Conservation (phyloP, 306 rosid genomes). For the Corylus americana region DNA sequence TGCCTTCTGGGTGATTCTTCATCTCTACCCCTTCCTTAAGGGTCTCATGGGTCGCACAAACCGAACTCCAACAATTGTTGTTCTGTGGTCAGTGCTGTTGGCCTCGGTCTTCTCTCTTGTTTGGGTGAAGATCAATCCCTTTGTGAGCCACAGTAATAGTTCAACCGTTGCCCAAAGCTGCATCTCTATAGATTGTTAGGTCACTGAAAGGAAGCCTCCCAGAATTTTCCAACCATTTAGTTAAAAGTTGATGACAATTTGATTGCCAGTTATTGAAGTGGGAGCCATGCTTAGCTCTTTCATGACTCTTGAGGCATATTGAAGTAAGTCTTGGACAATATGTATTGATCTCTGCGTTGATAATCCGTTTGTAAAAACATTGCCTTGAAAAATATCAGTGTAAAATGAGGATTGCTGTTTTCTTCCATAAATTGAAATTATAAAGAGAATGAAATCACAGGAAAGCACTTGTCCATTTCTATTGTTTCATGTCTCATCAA, state of each 20-base stretch:
- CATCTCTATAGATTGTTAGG: slow-evolving; percentile 82
- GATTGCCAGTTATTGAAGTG: slow-evolving; percentile 10
- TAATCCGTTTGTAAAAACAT: no score
- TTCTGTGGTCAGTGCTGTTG: slow-evolving; percentile 90
- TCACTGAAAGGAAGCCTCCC: slow-evolving; percentile 20
- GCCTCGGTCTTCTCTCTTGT: slow-evolving; percentile 94
- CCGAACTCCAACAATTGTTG: slow-evolving; percentile 94
- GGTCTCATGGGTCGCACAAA: slow-evolving; percentile 99
- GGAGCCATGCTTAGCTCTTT: slow-evolving; percentile 15
- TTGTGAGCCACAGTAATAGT: slow-evolving; percentile 62
- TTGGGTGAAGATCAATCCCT: slow-evolving; percentile 92
- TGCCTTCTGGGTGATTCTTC: slow-evolving; percentile 91
- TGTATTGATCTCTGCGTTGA: neutral
- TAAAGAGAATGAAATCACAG: no score
- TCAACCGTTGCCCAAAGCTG: slow-evolving; percentile 57
- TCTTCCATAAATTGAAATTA: no score
- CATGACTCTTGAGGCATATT: slow-evolving; percentile 25
- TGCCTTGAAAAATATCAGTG: no score
- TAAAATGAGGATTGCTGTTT: no score
- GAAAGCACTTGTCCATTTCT: no score
- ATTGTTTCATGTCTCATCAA: no score
- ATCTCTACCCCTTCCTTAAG: slow-evolving; percentile 95
- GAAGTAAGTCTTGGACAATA: slow-evolving; percentile 23
- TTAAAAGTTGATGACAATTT: slow-evolving; percentile 20
- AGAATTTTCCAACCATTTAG: slow-evolving; percentile 31